Base-by-base conservation (phyloP, 1,139 yeast species). In the Geotrichum klebahnii region DNA sequence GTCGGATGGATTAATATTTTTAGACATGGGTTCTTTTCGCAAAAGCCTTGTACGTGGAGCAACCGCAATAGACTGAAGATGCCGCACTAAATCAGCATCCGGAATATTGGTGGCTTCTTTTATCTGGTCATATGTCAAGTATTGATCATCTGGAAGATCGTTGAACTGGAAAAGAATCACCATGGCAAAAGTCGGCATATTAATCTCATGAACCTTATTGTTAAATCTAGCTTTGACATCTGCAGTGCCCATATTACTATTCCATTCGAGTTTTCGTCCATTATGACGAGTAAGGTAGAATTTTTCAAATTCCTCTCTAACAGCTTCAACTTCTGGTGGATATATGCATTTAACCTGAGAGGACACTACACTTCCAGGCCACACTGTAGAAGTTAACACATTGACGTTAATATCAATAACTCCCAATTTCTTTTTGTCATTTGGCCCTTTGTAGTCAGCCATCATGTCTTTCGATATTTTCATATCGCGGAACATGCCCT, bases 401-500 rank as follows among this genome's bases (percentile, higher is more conserved):
- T 77, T 74, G 20, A 78, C 74, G n/a, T 74, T 76, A 52, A 79
- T 67, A 19, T 72, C 76, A 69, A 57, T 37, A 57, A 57, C 60
- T 19, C 48, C 50, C n/a, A 41, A 50, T 41, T 44, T 56, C 45
- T 44, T 59, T 55, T 22, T n/a, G 32, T 41, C 29, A 19, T 33
- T 22, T 26, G 46, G 4, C 17, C 34, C 40, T 41, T 54, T 47
- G 53, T 56, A 84, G 20, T 76, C 83, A 5, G 65, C 58, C 33
- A 84, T 77, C 17, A 81, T 66, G 39, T 81, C 89, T 49, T 73
- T 73, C 0, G 95, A 84, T 54, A 78, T 72, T 56, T 79, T 79
- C 56, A 90, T 81, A 63, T 92, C 97, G 59, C 62, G 78, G 60
- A 89, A 81, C 98, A 92, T 92, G 47, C 88, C 89, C 62, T 88